Evolutionary conservation across 352 stramenopile genomes (phyloP), one percentile per base, ranked within the genome.

Genomic region (Pythium brachiatum): DNA sequence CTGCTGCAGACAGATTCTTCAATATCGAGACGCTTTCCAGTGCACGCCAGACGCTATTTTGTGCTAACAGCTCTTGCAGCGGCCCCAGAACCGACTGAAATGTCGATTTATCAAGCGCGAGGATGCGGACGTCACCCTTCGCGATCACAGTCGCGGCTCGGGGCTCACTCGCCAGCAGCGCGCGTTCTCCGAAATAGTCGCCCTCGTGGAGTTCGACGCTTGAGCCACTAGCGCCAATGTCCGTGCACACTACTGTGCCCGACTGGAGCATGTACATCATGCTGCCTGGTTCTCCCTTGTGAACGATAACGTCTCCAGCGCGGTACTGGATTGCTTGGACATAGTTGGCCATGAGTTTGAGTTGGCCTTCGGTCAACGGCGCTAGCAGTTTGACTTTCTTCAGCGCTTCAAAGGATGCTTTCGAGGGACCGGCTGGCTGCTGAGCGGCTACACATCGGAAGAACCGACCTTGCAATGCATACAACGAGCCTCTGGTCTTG

Each of bases 131-230:
- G 34, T 83, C 67, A 3, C 68, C 81, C 29, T 78, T 72, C 0
- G 90, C 89, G 16, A 89, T 80, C 31, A 97, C 89, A 9, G 93
- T 98, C 6, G 91, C 92, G 7, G 88, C 83, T 18, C 88, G 82
- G 36, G 90, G 87, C 66, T 97, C 90, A 26, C 87, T 67, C 7
- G 79, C 90, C 16, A 98, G 59, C 7, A 98, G 70, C 4, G 94
- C 90, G 31, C 88, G 81, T 62, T 98, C 94, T 53, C 94, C 95
- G 70, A 98, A 98, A 72, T 94, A 97, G 48, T 97, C 86, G 12
- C 88, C 79, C 20, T 90, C 72, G 36, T 66, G 65, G 8, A 89
- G 61, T 39, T 81, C 68, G 3, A 90, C 76, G 3, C 50, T 57
- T 23, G 70, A 43, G n/a, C 38, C 69, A 20, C 66, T 73, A 27